Conservation (phyloP, 192 early-diverging fungal species). For the Entomortierella parvispora region DNA sequence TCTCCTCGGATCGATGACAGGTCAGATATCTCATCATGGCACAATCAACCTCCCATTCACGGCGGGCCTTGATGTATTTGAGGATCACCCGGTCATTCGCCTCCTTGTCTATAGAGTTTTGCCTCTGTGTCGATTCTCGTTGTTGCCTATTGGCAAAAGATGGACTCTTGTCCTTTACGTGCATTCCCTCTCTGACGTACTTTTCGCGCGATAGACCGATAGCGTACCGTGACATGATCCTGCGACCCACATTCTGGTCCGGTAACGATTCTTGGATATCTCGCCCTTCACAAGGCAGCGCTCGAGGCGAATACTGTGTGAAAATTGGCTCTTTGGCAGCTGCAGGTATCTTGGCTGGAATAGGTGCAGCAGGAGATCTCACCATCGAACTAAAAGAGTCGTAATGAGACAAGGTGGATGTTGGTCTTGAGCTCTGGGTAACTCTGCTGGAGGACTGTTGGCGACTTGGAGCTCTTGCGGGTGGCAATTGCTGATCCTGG, state of each 20-base stretch:
- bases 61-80: slow-evolving; percentile 33
- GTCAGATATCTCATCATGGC: slow-evolving; percentile 46
- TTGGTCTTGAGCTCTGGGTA: not conserved
- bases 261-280: slow-evolving; percentile 28
- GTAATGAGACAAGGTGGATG: slow-evolving; percentile 2
- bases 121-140: slow-evolving; percentile 7
- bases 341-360: slow-evolving; percentile 3
- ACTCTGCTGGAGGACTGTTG: slow-evolving; percentile 8
- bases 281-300: slow-evolving; percentile 21
- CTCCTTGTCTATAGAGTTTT: slow-evolving; percentile 30
- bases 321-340: slow-evolving; percentile 23
- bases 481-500: not conserved
- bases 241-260: slow-evolving; percentile 18
- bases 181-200: slow-evolving; percentile 35
- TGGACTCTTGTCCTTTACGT: slow-evolving; percentile 32
- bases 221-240: slow-evolving; percentile 27
- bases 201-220: slow-evolving; percentile 27
- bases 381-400: slow-evolving; percentile 17
- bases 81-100: slow-evolving; percentile 48
- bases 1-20: slow-evolving; percentile 33
- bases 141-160: slow-evolving; percentile 6
- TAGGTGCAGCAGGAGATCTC: slow-evolving; percentile 12
- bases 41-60: slow-evolving; percentile 44
- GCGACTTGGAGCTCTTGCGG: not conserved
- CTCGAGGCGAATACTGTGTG: slow-evolving; percentile 29